Percentiles rank a stretch among this genome's conserved stretches.
phyloP scores from a whole-genome alignment of 768 basidiomycete genomes.

The Tulasnella sp. region DNA sequence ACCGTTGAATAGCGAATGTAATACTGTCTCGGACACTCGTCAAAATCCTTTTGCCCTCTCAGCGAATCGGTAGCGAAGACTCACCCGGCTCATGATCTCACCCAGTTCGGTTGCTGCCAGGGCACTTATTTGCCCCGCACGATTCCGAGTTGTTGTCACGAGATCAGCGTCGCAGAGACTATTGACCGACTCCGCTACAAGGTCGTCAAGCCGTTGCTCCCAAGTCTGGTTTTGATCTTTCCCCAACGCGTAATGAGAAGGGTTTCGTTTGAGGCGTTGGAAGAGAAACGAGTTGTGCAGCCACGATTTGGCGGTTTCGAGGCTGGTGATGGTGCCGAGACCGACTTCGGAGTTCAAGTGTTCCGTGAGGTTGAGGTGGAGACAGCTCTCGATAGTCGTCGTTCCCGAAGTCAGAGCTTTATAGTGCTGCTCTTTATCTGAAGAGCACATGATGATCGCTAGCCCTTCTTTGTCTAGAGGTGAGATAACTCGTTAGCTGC shows the following conservation, averaged over 20 bases:
- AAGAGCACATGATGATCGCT: conserved; percentile 79
- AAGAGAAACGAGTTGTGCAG: conserved; percentile 80
- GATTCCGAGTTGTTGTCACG: conserved; percentile 42
- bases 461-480: conserved; percentile 71
- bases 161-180: conserved; percentile 60
- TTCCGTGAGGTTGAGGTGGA: conserved; percentile 79
- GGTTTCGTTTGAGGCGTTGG: conserved; percentile 81
- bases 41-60: background rate
- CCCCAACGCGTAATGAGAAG: conserved; percentile 61
- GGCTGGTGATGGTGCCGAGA: conserved; percentile 70
- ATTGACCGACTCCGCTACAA: conserved; percentile 64
- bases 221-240: conserved; percentile 58
- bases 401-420: conserved; percentile 61
- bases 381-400: conserved; percentile 77
- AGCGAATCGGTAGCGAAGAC: conserved; percentile 21
- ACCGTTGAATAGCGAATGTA: conserved; percentile 72
- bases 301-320: conserved; percentile 76
- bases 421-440: conserved; percentile 67
- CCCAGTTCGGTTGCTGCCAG: conserved; percentile 70
- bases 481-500: conserved; percentile 13
- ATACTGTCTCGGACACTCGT: conserved; percentile 46
- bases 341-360: conserved; percentile 94
- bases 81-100: conserved; percentile 82
- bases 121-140: conserved; percentile 42
- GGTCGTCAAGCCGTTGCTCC: conserved; percentile 66